A percentile compares a stretch with the other conserved stretches of the same genome.
These are phyloP conservation scores for Candida gorgasii DNA, from an alignment of 805 yeast genomes.

Conservation along the genomic window DNA sequence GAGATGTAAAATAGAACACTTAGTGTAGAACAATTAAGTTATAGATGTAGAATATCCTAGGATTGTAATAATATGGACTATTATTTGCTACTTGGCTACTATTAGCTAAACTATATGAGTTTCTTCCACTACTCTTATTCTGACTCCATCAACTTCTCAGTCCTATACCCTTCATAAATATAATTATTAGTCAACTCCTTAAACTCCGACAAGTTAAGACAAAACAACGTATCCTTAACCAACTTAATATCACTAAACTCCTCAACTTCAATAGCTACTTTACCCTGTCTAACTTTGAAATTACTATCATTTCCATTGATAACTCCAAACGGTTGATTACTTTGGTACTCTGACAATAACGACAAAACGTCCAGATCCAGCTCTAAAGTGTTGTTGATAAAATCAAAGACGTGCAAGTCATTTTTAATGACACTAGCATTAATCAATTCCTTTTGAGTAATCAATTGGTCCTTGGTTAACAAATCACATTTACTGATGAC, in stretches of 20 bases:
- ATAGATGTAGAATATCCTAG: conserved; percentile 2
- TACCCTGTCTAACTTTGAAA: neutral
- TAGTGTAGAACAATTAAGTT: too few relatives aligned
- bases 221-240: conserved; percentile 12
- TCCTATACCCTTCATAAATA: conserved; percentile 17
- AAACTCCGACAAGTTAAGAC: conserved; percentile 13
- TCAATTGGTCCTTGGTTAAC: conserved; percentile 9
- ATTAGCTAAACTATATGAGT: neutral
- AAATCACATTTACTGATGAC: conserved; percentile 15
- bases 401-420: conserved; percentile 11
- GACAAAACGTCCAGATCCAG: conserved; percentile 8
- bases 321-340: conserved; percentile 11
- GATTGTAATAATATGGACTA: conserved; percentile 6
- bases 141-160: conserved; percentile 14
- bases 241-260: conserved; percentile 10
- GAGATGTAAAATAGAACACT: too few relatives aligned
- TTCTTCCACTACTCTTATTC: too few relatives aligned
- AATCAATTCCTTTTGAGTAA: conserved; percentile 10
- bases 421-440: neutral
- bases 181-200: conserved; percentile 16
- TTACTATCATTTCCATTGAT: conserved; percentile 9
- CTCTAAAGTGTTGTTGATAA: conserved; percentile 1
- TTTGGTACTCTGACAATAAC: conserved; percentile 1
- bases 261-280: conserved; percentile 5
- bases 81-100: neutral